Percentiles rank a stretch among this genome's conserved stretches.
Conservation (phyloP, 352 stramenopile species). For the Albugo laibachii region DNA sequence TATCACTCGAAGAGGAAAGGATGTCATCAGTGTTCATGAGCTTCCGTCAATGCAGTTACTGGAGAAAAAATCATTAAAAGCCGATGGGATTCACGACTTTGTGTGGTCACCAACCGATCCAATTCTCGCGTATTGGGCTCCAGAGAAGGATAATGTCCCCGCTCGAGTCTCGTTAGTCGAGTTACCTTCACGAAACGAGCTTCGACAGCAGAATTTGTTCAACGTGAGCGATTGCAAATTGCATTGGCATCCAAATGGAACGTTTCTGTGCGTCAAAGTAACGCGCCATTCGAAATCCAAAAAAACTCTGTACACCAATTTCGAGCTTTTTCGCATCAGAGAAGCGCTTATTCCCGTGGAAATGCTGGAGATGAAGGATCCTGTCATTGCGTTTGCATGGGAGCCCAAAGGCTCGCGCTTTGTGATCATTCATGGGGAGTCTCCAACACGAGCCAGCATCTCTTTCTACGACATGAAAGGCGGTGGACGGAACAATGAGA, state of each 20-base stretch:
- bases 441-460: slow-evolving; percentile 81
- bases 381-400: slow-evolving; percentile 90
- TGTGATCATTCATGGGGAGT: slow-evolving; percentile 91
- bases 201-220: slow-evolving; percentile 97
- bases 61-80: slow-evolving; percentile 91
- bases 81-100: slow-evolving; percentile 93
- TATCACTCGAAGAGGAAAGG: slow-evolving; percentile 86
- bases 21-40: slow-evolving; percentile 88
- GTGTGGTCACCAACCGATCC: slow-evolving; percentile 93
- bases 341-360: slow-evolving; percentile 92
- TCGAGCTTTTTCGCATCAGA: slow-evolving; percentile 95
- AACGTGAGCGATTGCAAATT: slow-evolving; percentile 91
- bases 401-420: slow-evolving; percentile 93
- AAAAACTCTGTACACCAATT: slow-evolving; percentile 98
- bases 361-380: slow-evolving; percentile 96
- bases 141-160: slow-evolving; percentile 86
- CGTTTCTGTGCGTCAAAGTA: slow-evolving; percentile 83
- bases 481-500: slow-evolving; percentile 57
- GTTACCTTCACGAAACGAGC: slow-evolving; percentile 84
- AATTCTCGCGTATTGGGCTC: slow-evolving; percentile 92
- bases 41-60: slow-evolving; percentile 93
- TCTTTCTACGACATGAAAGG: slow-evolving; percentile 94
- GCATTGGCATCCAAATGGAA: slow-evolving; percentile 92
- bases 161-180: slow-evolving; percentile 95
- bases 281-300: slow-evolving; percentile 84